Base-by-base conservation (phyloP, 176 grass and related monocot species). In the Avena insularis region DNA sequence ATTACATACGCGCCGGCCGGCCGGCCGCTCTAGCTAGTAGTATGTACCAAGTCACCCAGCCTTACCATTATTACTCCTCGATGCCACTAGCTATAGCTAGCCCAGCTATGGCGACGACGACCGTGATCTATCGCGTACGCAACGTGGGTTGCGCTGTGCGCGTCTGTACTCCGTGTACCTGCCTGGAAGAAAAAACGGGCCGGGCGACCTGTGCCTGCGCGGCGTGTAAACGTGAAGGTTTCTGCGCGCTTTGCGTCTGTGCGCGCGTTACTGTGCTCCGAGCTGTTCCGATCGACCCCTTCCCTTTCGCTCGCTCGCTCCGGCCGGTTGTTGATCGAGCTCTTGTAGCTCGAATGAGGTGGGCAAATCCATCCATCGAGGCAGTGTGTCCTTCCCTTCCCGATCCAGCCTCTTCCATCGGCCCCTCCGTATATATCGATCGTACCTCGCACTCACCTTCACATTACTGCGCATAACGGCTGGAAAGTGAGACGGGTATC, bases 271-370 rank as follows among this genome's bases (percentile, higher is more conserved):
- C 51, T 78, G 9, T 76, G 48, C 8, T 48, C 46, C 46, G 46
- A 48, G 40, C 40, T 55, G 4, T 46, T 51, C 75, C 56, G 20
- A 46, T 35, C 49, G 25, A 35, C 13, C 45, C n/a, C 5, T 50
- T 51, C 45, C 46, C 67, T 47, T 72, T 72, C 70, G 40, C 10
- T 47, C 10, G 43, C 19, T 21, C 2, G 40, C 40, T 43, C 40
- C 40, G 40, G 40, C 40, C 40, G 40, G 48, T 23, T 31, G 21
- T 54, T 33, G 73, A 54, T 54, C 13, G 4, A 54, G 25, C 74
- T 77, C 74, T 35, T 55, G 74, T 77, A 77, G 74, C 49, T 54
- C 74, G 49, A 77, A 55, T 15, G 50, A 19, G 49, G 49, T 77
- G 49, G 74, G 40, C 68, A 45, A 20, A 20, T 72, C 4, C 17